Conservation (phyloP, 2,329 filamentous ascomycete genomes). For the Dothistroma septosporum region DNA sequence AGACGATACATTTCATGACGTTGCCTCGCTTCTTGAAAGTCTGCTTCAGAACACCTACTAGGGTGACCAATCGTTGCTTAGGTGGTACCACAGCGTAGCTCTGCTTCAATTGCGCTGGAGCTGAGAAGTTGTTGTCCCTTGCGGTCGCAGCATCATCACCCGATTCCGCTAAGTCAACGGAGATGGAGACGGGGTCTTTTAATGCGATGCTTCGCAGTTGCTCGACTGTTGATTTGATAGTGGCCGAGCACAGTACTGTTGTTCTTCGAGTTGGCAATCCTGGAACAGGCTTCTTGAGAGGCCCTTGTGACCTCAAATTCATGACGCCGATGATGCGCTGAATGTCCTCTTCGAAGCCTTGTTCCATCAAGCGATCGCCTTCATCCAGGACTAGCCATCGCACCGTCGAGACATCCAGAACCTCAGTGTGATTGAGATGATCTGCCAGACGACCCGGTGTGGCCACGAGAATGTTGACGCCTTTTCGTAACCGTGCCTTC, state of each 20-base stretch:
- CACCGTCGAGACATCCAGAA: slow-evolving; percentile 79
- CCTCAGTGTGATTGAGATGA: slow-evolving; percentile 88
- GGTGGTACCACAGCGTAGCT: slow-evolving; percentile 81
- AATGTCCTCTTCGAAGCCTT: slow-evolving; percentile 93
- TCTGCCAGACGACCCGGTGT: slow-evolving; percentile 89
- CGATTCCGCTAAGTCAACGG: slow-evolving; percentile 55
- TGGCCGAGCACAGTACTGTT: slow-evolving; percentile 91
- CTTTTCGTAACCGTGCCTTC: slow-evolving; percentile 89
- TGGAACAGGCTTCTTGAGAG: slow-evolving; percentile 57
- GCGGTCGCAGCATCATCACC: slow-evolving; percentile 42
- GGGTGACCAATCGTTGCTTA: slow-evolving; percentile 83
- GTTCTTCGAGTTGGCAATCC: slow-evolving; percentile 71
- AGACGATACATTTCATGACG: slow-evolving; percentile 94
- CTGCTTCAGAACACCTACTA: slow-evolving; percentile 78
- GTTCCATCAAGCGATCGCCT: slow-evolving; percentile 95
- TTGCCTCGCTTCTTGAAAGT: slow-evolving; percentile 84
- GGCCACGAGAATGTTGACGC: slow-evolving; percentile 90
- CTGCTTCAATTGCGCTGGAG: slow-evolving; percentile 90
- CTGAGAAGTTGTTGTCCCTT: slow-evolving; percentile 62
- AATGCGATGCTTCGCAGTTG: slow-evolving; percentile 90
- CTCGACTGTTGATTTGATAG: slow-evolving; percentile 96
- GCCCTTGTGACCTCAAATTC: slow-evolving; percentile 60
- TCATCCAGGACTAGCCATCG: slow-evolving; percentile 94
- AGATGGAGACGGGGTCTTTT: slow-evolving; percentile 85
- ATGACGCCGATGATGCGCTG: slow-evolving; percentile 79